Percentiles rank a stretch among this genome's conserved stretches.
Conservation (phyloP, 129 eudicot species). For the Solidago caesia region DNA sequence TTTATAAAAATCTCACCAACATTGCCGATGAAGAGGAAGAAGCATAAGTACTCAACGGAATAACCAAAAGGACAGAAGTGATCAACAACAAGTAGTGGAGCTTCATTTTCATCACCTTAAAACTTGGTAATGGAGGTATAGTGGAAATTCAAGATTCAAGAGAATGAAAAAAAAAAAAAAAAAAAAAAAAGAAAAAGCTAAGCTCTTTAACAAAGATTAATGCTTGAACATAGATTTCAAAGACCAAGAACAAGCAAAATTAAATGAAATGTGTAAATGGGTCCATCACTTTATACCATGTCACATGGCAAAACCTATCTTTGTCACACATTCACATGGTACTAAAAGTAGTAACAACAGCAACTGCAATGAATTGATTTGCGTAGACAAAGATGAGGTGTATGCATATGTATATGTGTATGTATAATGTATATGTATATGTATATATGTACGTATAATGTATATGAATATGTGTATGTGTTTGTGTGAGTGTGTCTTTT, state of each 20-base stretch:
- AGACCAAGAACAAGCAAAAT: slow-evolving; percentile 5
- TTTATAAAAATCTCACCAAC: slow-evolving; percentile 47
- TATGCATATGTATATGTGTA: not conserved
- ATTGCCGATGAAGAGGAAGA: slow-evolving; percentile 47
- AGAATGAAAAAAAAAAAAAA: not conserved
- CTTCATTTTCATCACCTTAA: slow-evolving; percentile 30
- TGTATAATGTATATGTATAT: not conserved
- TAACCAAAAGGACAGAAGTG: slow-evolving; percentile 26
- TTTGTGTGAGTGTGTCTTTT: slow-evolving; percentile 22
- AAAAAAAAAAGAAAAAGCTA: not conserved
- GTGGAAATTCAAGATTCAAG: slow-evolving; percentile 4
- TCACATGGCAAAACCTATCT: slow-evolving; percentile 29
- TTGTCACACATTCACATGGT: slow-evolving; percentile 30
- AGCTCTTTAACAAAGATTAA: not conserved
- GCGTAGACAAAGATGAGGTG: slow-evolving; percentile 8
- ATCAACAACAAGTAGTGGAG: slow-evolving; percentile 37
- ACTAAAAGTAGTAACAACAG: not conserved
- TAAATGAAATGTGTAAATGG: slow-evolving; percentile 16
- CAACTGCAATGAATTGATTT: slow-evolving; percentile 25
- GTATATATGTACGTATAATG: not conserved
- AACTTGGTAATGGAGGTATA: slow-evolving; percentile 4
- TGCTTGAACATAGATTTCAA: not conserved
- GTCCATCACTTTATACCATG: slow-evolving; percentile 20
- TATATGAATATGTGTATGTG: not conserved
- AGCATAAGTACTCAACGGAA: slow-evolving; percentile 44